These are phyloP conservation scores for Suillus placidus DNA, from an alignment of 768 basidiomycete species.

Conservation along the genomic window DNA sequence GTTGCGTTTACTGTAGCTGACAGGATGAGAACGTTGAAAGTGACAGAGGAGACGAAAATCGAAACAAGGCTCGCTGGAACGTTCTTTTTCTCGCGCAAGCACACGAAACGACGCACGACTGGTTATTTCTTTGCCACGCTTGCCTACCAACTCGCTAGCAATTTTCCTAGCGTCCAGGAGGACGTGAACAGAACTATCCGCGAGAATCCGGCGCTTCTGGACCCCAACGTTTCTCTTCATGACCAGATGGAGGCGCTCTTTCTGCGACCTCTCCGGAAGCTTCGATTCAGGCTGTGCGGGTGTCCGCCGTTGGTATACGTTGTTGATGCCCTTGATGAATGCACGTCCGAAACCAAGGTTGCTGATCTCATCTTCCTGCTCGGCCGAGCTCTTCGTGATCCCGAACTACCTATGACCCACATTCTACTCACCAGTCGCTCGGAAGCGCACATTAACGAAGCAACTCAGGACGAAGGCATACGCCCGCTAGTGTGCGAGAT, in stretches of 20 bases:
- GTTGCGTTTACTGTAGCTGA: not conserved
- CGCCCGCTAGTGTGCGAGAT: not conserved
- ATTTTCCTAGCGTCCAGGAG: not conserved
- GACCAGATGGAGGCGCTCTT: not conserved
- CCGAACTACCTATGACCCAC: not conserved
- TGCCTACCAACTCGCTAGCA: not conserved
- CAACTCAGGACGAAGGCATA: not conserved
- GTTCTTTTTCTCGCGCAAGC: not conserved
- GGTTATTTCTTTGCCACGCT: not conserved
- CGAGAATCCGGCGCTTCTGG: not conserved
- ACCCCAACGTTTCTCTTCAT: not conserved
- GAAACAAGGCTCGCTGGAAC: not conserved
- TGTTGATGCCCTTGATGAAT: not conserved
- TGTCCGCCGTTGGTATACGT: not conserved
- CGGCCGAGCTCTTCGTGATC: not conserved
- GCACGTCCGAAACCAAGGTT: not conserved
- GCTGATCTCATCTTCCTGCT: not conserved
- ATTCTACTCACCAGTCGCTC: not conserved
- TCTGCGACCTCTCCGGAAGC: not conserved
- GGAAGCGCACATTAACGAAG: not conserved
- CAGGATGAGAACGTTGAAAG: not conserved
- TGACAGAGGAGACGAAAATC: fast-evolving
- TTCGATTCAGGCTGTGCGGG: not conserved
- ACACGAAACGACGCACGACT: not conserved
- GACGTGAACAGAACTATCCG: not conserved